Percentiles rank a stretch among this genome's conserved stretches.
phyloP scores from a whole-genome alignment of 108 stramenopile genomes.

The Cyclotella distinguenda region DNA sequence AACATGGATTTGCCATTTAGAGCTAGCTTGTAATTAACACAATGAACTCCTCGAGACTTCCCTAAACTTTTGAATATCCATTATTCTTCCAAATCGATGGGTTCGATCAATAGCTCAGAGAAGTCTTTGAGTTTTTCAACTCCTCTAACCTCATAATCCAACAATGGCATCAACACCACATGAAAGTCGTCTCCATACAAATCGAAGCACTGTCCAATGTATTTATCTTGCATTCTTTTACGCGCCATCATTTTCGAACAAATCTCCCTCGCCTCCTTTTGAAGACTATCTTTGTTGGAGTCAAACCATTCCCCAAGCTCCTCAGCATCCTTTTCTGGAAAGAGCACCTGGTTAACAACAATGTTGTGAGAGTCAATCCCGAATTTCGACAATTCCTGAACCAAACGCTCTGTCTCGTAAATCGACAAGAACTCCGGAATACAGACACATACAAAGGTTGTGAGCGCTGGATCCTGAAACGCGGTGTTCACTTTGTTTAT shows the following conservation, averaged over 20 bases:
- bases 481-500: slow-evolving; percentile 95
- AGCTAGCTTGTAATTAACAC: too few species aligned
- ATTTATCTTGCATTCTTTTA: slow-evolving; percentile 99
- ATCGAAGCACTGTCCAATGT: slow-evolving; percentile 99
- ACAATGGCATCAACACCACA: slow-evolving; percentile 95
- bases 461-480: slow-evolving; percentile 96
- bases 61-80: too few species aligned
- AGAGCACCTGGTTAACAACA: slow-evolving; percentile 99
- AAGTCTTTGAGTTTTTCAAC: slow-evolving; percentile 85
- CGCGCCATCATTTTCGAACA: slow-evolving; percentile 97
- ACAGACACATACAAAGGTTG: slow-evolving; percentile 99
- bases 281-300: slow-evolving; percentile 71
- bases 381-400: slow-evolving; percentile 98
- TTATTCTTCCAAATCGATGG: slow-evolving; percentile 80
- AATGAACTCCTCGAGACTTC: too few species aligned
- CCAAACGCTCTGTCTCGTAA: slow-evolving; percentile 99
- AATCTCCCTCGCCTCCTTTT: slow-evolving; percentile 91
- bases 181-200: slow-evolving; percentile 98
- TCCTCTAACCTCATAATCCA: slow-evolving; percentile 97
- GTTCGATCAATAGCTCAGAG: slow-evolving; percentile 87
- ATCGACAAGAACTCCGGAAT: slow-evolving; percentile 99
- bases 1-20: too few species aligned
- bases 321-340: slow-evolving; percentile 96
- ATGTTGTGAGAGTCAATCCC: slow-evolving; percentile 99
- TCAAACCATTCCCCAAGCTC: slow-evolving; percentile 94